phyloP scores from a whole-genome alignment of 2,329 filamentous ascomycete species.

The Aspergillus aculeatinus region DNA sequence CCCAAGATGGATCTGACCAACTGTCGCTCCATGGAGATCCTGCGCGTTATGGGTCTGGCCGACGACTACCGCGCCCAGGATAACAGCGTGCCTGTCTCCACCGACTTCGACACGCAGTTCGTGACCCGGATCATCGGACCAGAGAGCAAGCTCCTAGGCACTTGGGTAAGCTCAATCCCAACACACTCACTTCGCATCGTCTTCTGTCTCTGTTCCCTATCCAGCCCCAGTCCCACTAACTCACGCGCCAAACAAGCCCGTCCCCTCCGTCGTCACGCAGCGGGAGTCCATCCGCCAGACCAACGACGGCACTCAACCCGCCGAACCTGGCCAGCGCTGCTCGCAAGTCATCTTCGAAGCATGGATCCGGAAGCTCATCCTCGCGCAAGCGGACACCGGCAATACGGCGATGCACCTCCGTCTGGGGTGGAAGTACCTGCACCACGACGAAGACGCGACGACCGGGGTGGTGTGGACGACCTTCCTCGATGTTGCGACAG shows the following conservation, averaged over 20 bases:
- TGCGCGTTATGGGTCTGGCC: conserved; percentile 29
- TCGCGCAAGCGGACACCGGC: neutral
- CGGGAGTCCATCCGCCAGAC: conserved; percentile 20
- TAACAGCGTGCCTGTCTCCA: conserved; percentile 10
- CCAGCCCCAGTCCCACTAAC: neutral
- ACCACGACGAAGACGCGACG: conserved; percentile 17
- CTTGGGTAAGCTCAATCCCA: neutral
- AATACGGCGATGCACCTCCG: neutral
- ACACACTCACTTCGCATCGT: neutral
- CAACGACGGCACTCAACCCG: conserved; percentile 36
- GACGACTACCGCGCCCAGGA: conserved; percentile 24
- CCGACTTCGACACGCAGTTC: conserved; percentile 9
- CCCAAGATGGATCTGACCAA: conserved; percentile 45
- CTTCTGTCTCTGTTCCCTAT: neutral
- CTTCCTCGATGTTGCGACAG: conserved; percentile 17
- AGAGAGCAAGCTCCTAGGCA: neutral
- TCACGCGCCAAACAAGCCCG: neutral
- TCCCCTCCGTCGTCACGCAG: conserved; percentile 12
- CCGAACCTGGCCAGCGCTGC: conserved; percentile 33
- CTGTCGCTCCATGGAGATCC: conserved; percentile 37
- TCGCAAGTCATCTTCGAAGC: conserved; percentile 37
- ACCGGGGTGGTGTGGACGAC: conserved; percentile 14
- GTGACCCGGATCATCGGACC: neutral
- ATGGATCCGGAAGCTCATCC: conserved; percentile 31
- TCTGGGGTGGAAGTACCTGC: conserved; percentile 7